These are phyloP conservation scores for Biscogniauxia marginata DNA, from an alignment of 2,329 filamentous ascomycete species.

Conservation along the genomic window DNA sequence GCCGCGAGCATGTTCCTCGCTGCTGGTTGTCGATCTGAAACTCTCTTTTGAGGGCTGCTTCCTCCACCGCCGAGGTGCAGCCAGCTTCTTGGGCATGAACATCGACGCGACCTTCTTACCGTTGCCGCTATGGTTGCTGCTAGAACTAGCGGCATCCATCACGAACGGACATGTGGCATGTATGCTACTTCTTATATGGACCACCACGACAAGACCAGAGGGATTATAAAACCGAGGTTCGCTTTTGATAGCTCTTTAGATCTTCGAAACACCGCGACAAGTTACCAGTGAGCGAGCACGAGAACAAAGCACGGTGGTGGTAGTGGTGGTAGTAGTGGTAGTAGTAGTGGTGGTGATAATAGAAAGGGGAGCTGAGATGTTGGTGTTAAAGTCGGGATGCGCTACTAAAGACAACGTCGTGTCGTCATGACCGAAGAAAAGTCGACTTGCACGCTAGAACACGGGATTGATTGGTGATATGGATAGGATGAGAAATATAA, in stretches of 20 bases:
- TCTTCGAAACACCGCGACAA: too few relatives aligned
- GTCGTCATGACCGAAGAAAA: not conserved
- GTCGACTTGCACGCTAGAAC: too few relatives aligned
- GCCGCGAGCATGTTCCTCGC: conserved; percentile 30
- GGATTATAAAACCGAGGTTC: too few relatives aligned
- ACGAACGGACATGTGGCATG: too few relatives aligned
- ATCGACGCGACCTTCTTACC: conserved; percentile 24
- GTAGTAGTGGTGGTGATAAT: not conserved
- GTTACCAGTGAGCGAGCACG: too few relatives aligned
- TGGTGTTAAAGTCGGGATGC: not conserved
- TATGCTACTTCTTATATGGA: too few relatives aligned
- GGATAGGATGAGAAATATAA: not conserved
- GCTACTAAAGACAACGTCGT: not conserved
- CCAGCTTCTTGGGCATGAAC: conserved; percentile 51
- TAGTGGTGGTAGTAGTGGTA: too few relatives aligned
- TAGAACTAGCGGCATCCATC: conserved; percentile 26
- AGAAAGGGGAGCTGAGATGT: not conserved
- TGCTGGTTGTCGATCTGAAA: conserved; percentile 31
- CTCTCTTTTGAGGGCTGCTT: conserved; percentile 42
- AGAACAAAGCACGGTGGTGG: too few relatives aligned
- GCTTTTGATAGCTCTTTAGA: too few relatives aligned
- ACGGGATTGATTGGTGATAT: too few relatives aligned
- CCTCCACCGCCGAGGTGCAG: conserved; percentile 47
- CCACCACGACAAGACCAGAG: too few relatives aligned
- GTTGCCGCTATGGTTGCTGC: conserved; percentile 6